Conservation (phyloP, 2,329 filamentous ascomycete species). For the Shiraia sp. region DNA sequence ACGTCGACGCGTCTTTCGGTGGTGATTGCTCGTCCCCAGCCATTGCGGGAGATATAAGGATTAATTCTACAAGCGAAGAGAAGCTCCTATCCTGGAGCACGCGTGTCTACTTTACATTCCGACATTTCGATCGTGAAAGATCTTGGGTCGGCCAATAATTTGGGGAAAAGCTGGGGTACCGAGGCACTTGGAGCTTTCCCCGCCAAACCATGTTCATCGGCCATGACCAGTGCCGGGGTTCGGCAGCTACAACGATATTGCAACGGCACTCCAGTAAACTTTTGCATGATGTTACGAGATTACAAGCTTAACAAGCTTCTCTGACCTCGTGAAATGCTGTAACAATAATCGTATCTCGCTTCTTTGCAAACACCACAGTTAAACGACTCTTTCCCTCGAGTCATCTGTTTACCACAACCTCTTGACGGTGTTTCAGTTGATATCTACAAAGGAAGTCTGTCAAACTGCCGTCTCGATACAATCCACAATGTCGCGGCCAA, state of each 20-base stretch:
- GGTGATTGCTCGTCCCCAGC: conserved; percentile 22
- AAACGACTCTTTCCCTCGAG: too few relatives aligned
- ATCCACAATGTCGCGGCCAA: conserved; percentile 28
- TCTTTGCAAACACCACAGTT: too few relatives aligned
- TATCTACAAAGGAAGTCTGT: too few relatives aligned
- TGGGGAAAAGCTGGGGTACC: conserved; percentile 28
- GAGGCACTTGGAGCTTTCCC: conserved; percentile 32
- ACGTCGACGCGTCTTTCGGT: conserved; percentile 21
- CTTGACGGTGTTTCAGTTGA: too few relatives aligned
- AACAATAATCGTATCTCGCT: too few relatives aligned
- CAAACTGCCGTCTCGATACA: too few relatives aligned
- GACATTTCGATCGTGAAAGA: conserved; percentile 5
- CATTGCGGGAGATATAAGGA: conserved; percentile 14
- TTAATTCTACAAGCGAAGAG: background rate
- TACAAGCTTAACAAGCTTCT: too few relatives aligned
- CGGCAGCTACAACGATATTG: background rate
- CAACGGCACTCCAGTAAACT: background rate
- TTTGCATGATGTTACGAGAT: too few relatives aligned
- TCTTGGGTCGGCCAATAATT: conserved; percentile 14
- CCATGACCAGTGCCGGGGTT: too few relatives aligned
- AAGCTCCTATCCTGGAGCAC: too few relatives aligned
- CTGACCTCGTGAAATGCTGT: too few relatives aligned
- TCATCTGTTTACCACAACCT: too few relatives aligned
- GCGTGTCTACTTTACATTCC: conserved; percentile 33
- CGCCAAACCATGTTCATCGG: conserved; percentile 15